Percentiles rank a stretch among this genome's conserved stretches.
phyloP scores from a whole-genome alignment of 306 rosid genomes.

The Trifolium subterraneum region DNA sequence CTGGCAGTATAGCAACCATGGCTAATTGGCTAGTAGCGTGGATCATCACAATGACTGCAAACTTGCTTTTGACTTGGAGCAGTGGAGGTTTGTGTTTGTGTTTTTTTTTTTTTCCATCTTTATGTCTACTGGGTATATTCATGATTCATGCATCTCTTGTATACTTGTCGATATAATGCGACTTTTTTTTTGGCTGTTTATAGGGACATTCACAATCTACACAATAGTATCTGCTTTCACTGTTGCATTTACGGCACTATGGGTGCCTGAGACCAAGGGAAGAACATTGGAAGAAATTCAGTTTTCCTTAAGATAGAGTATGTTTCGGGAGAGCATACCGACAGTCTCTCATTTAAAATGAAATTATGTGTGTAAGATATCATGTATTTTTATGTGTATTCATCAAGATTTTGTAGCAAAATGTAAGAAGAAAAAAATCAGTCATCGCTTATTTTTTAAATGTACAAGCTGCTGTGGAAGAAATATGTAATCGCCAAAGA shows the following conservation, averaged over 20 bases:
- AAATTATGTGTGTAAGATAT: conserved; percentile 6
- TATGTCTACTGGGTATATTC: not conserved
- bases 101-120: not conserved
- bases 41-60: conserved; percentile 76
- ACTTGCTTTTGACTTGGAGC: conserved; percentile 77
- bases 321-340: conserved; percentile 23
- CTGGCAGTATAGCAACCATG: conserved; percentile 76
- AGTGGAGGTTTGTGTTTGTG: conserved; percentile 59
- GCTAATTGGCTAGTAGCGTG: conserved; percentile 72
- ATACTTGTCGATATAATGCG: conserved; percentile 12
- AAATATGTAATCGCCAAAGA: conserved; percentile 2
- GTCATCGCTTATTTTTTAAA: not conserved
- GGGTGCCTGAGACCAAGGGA: conserved; percentile 91
- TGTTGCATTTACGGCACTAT: conserved; percentile 53
- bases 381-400: conserved; percentile 27
- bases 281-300: conserved; percentile 91
- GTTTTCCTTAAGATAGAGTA: conserved; percentile 63
- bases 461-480: not conserved
- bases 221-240: conserved; percentile 60
- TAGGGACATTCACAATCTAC: conserved; percentile 77
- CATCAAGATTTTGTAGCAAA: not conserved
- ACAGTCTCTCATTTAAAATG: conserved; percentile 16
- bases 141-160: conserved; percentile 21
- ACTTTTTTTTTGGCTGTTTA: conserved; percentile 21
- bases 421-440: not conserved